Base-by-base conservation (phyloP, 1,139 yeast genomes). In the Kodamaea fungicola region DNA sequence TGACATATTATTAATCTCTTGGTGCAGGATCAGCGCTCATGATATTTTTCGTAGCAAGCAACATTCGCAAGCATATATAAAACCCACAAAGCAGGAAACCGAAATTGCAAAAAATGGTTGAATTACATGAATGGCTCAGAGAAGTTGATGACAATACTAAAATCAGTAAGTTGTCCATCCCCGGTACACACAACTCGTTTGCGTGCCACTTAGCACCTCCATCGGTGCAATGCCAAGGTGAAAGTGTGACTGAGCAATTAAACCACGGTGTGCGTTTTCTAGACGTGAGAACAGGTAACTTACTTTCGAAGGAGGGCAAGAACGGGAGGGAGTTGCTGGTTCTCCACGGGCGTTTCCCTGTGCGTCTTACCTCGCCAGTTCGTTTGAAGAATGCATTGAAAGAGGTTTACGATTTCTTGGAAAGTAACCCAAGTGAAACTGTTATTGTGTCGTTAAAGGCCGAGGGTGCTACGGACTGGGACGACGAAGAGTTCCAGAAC, bases 161-260 rank as follows among this genome's bases (percentile, higher is more conserved):
- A 28, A 45, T 84, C 34, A 67, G 83, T 6, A 63, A 71, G 45
- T 67, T 85, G 41, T 69, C 90, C 0, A 68, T 84, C 40, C 89
- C 94, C 5, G 95, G 94, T 10, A 83, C 94, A 12, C 95, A 85
- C 64, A 84, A 84, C 54, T 72, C 87, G 24, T 88, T 85, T 8
- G 92, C 94, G 8, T 77, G 76, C 51, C 81, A 82, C 57, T 64
- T 76, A n/a, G 83, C 92, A 1, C 67, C 83, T 37, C 92, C 92
- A 13, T 79, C 88, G 0, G 92, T 84, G 25, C 83, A 80, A 55
- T 85, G 95, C 58, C 95, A 85, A 57, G 86, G 80, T 13, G 76
- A 67, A 7, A 59, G 76, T 2, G 67, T 85, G 34, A 61, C 73
- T 2, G 75, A 74, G 2, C 95, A 85, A 60, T 72, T 85, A 62